phyloP scores from a whole-genome alignment of 139 green algal genomes.

The Eudorina sp. region DNA sequence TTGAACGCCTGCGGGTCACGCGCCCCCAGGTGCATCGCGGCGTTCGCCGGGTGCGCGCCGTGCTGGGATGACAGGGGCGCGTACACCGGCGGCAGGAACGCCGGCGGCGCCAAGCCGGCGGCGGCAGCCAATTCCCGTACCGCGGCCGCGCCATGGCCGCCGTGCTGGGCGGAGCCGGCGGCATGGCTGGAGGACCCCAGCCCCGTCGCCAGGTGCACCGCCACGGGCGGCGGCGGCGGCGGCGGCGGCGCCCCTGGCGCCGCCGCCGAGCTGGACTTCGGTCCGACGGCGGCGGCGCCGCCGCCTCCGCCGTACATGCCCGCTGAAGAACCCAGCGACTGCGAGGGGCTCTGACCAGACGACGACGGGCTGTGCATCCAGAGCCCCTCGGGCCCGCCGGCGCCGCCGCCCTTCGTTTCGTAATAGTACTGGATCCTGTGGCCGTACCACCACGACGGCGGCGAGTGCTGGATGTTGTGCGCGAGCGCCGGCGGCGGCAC shows the following conservation, averaged over 20 bases:
- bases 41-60: neutral
- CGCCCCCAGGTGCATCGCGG: neutral
- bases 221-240: neutral
- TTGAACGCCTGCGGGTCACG: neutral
- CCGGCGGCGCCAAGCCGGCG: neutral
- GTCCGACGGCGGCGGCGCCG: neutral
- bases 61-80: neutral
- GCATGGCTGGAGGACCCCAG: neutral
- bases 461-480: slow-evolving; percentile 64
- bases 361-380: slow-evolving; percentile 2
- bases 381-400: neutral
- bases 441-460: slow-evolving; percentile 45
- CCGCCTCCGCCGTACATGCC: neutral
- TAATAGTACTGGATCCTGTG: neutral
- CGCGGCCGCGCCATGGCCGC: neutral
- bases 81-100: neutral
- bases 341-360: neutral
- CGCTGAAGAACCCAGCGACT: slow-evolving; percentile 9
- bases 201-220: neutral
- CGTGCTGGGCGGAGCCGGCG: neutral
- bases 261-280: too few relatives aligned
- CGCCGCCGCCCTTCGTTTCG: neutral
- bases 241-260: neutral
- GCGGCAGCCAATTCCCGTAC: too few relatives aligned
- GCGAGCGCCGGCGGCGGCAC: slow-evolving; percentile 54